Evolutionary conservation across 345 rosid species (phyloP).

Genomic region (Nasturtium officinale): DNA sequence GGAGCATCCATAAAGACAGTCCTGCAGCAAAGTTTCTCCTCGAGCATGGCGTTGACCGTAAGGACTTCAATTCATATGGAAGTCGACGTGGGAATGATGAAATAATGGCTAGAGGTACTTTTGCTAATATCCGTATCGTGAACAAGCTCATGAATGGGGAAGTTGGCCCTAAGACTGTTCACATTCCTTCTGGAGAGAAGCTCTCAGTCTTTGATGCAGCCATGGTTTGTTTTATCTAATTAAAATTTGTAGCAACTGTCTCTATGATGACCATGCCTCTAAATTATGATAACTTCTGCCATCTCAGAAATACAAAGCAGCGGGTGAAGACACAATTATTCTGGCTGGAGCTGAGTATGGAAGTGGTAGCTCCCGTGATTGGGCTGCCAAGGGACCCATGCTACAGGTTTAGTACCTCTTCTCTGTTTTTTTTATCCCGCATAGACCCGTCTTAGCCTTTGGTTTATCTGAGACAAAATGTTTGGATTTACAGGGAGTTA

Average conservation of each 20-base stretch:
- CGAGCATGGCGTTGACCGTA: slow-evolving; percentile 72
- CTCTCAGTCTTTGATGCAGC: slow-evolving; percentile 93
- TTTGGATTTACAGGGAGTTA: slow-evolving; percentile 68
- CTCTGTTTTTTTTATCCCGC: not conserved
- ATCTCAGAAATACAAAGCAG: slow-evolving; percentile 78
- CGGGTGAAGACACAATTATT: slow-evolving; percentile 81
- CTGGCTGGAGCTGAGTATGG: slow-evolving; percentile 99
- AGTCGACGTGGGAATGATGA: slow-evolving; percentile 99
- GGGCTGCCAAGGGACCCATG: slow-evolving; percentile 99
- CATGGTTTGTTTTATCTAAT: slow-evolving; percentile 50
- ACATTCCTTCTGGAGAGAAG: slow-evolving; percentile 94
- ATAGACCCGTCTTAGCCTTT: not conserved
- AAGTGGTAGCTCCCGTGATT: slow-evolving; percentile 99
- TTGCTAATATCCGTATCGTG: slow-evolving; percentile 92
- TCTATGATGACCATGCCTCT: not conserved
- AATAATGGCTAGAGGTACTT: slow-evolving; percentile 97
- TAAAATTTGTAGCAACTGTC: not conserved
- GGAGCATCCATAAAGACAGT: slow-evolving; percentile 94
- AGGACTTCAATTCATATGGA: slow-evolving; percentile 95
- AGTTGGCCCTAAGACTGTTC: slow-evolving; percentile 92
- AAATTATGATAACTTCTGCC: slow-evolving; percentile 13
- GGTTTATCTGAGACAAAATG: slow-evolving; percentile 9
- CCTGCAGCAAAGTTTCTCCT: slow-evolving; percentile 88
- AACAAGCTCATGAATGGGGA: slow-evolving; percentile 96
- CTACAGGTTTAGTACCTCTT: slow-evolving; percentile 54